A percentile compares a stretch with the other conserved stretches of the same genome.
Evolutionary conservation across 805 yeast species (phyloP).

Genomic region (Teunomyces panamensis): DNA sequence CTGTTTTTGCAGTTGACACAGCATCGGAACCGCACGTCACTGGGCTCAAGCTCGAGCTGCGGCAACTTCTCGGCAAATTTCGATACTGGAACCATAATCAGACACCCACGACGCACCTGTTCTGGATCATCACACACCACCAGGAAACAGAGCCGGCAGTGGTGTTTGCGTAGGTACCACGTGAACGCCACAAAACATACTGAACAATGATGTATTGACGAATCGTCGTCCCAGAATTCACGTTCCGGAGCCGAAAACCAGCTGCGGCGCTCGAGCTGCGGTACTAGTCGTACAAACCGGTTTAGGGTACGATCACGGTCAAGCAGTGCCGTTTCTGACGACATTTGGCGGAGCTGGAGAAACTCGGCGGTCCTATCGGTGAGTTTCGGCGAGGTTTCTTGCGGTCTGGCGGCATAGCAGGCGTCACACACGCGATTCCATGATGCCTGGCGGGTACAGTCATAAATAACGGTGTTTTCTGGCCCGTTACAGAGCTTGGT

Average conservation of each 20-base stretch:
- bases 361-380: constrained; percentile 49
- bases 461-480: constrained; percentile 28
- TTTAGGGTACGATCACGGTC: constrained; percentile 50
- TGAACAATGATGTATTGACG: constrained; percentile 50
- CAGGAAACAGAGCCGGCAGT: constrained; percentile 84
- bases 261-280: neutral
- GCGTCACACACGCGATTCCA: constrained; percentile 69
- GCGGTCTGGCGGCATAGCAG: constrained; percentile 57
- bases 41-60: constrained; percentile 26
- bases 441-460: constrained; percentile 39
- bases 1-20: constrained; percentile 68
- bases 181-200: constrained; percentile 61
- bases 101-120: constrained; percentile 53
- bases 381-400: constrained; percentile 36
- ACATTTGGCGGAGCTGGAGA: constrained; percentile 34
- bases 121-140: constrained; percentile 69
- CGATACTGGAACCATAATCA: constrained; percentile 62
- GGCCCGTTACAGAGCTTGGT: constrained; percentile 51
- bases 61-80: constrained; percentile 38
- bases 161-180: constrained; percentile 71
- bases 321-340: constrained; percentile 49
- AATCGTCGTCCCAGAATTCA: constrained; percentile 58
- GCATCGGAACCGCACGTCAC: constrained; percentile 45
- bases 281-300: neutral
- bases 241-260: neutral